Evolutionary conservation across 345 rosid genomes (phyloP).

Genomic region (Hirschfeldia incana): DNA sequence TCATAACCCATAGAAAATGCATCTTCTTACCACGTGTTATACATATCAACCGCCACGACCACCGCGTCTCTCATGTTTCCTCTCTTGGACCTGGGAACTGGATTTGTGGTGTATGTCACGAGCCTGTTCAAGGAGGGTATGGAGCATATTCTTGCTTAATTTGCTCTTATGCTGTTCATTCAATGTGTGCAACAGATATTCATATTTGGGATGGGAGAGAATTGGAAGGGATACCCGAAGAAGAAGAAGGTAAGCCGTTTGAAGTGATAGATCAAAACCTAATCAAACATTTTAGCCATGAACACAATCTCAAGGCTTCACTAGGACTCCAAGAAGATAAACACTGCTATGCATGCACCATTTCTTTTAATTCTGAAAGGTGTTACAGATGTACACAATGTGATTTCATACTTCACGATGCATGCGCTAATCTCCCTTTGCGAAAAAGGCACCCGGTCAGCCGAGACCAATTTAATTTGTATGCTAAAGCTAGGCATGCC

Average conservation of each 20-base stretch:
- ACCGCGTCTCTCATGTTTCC: background rate
- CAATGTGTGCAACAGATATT: background rate
- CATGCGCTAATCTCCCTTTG: background rate
- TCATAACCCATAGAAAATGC: background rate
- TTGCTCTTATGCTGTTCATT: constrained; percentile 1
- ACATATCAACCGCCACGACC: background rate
- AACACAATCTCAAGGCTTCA: background rate
- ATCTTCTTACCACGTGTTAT: background rate
- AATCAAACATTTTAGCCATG: background rate
- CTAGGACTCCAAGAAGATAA: background rate
- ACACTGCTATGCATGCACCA: background rate
- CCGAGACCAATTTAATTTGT: background rate
- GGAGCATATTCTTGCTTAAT: constrained; percentile 1
- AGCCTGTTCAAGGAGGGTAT: background rate
- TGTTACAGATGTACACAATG: background rate
- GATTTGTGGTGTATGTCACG: background rate
- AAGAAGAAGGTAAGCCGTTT: background rate
- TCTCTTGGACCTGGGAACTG: background rate
- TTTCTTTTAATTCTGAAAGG: background rate
- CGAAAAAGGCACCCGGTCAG: background rate
- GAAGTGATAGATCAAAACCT: background rate
- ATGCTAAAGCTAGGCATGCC: background rate
- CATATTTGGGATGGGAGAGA: background rate
- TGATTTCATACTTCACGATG: background rate
- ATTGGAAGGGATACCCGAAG: background rate